Base-by-base conservation (phyloP, 2,329 filamentous ascomycete species). In the Talaromyces verruculosus region DNA sequence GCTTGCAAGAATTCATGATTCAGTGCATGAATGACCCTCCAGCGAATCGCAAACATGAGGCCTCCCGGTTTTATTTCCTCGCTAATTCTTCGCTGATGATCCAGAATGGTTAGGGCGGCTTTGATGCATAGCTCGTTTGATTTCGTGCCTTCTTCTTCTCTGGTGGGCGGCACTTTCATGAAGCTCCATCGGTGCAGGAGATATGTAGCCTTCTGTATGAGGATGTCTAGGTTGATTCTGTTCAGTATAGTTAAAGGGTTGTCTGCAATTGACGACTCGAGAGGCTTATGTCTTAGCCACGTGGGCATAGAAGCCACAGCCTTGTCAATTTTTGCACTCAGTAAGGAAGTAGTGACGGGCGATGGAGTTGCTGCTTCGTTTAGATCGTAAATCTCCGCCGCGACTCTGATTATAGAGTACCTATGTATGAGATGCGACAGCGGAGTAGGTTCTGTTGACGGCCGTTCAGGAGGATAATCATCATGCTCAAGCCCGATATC, bases 61-160 rank as follows among this genome's bases (percentile, higher is more conserved):
- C 65, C 62, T 11, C 65, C 57, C 1, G 65, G 65, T 39, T 65
- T 37, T 13, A 35, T 66, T 30, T 65, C 65, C 39, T 64, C 67
- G 62, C 13, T 69, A 63, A 59, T 83, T 81, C 30, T 82, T 78
- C 53, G 84, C 68, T 69, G 72, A 62, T 55, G 91, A 74, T 66
- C 87, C 84, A 77, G 92, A 88, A 71, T 95, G 85, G 69, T 86
- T 84, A 67, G 72, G 83, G 82, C 68, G 84, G 83, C 65, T 13
- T 49, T 35, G 25, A 66, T 59, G 41, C 64, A 66, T 58, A 62
- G 19, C 25, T 66, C 51, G 30, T 37, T 57, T 25, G 59, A 66
- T 59, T 28, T 55, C 1, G 8, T 39, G 22, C 28, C 22, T 33
- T 63, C 59, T 47, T 60, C 63, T 47, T 33, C 47, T 3, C 33